Percentiles rank a stretch among this genome's conserved stretches.
Evolutionary conservation across 148 eudicot genomes (phyloP).

Genomic region (Fagopyrum esculentum): DNA sequence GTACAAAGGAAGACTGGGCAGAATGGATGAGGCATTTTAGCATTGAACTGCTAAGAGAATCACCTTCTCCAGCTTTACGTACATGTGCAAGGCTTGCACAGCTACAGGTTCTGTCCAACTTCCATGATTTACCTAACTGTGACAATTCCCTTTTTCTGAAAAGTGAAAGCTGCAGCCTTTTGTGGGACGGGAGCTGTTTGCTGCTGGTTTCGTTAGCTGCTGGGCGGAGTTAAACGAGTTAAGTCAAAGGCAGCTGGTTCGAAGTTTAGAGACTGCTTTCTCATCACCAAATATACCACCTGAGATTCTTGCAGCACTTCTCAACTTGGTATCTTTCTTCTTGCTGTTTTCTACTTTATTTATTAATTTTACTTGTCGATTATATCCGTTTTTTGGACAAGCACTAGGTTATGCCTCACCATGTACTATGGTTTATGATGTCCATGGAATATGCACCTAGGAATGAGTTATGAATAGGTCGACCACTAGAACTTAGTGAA

Average conservation of each 20-base stretch:
- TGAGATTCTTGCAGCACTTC: slow-evolving; percentile 92
- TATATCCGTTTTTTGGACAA: background rate
- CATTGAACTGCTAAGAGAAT: slow-evolving; percentile 88
- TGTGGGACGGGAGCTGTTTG: slow-evolving; percentile 96
- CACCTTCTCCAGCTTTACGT: slow-evolving; percentile 94
- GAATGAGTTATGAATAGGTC: background rate
- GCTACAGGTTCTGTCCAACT: slow-evolving; percentile 51
- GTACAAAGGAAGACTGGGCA: slow-evolving; percentile 99
- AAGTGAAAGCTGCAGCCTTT: slow-evolving; percentile 60
- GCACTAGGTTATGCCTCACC: background rate
- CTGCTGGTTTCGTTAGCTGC: slow-evolving; percentile 99
- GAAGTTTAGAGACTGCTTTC: slow-evolving; percentile 91
- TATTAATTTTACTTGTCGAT: background rate
- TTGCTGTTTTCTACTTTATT: background rate
- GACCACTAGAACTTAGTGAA: background rate
- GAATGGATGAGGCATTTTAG: slow-evolving; percentile 99
- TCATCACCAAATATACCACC: slow-evolving; percentile 97
- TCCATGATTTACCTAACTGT: background rate
- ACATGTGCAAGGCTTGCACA: slow-evolving; percentile 98
- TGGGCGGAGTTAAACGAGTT: slow-evolving; percentile 85
- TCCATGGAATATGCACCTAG: background rate
- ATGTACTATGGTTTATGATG: background rate
- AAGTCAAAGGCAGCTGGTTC: slow-evolving; percentile 76
- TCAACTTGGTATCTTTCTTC: slow-evolving; percentile 61
- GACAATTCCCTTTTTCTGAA: slow-evolving; percentile 22